Base-by-base conservation (phyloP, 2,329 filamentous ascomycete species). In the Claviceps arundinis region DNA sequence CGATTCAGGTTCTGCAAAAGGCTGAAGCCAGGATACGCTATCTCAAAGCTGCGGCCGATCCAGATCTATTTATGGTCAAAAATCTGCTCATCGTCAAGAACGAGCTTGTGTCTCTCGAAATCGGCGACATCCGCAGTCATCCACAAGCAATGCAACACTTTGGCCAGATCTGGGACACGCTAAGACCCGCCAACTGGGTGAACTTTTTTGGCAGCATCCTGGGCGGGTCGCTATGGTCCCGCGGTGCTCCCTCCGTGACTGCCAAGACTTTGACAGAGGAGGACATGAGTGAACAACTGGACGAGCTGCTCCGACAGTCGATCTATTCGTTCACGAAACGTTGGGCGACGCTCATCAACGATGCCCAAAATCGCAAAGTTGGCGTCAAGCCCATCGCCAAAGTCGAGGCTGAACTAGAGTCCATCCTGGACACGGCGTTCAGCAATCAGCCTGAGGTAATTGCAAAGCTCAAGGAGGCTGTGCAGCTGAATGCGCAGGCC, bases 81-180 rank as follows among this genome's bases (percentile, higher is more conserved):
- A 95, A 98, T 64, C 77, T 98, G 2, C 84, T 98, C 48, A 84
- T 96, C 48, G 79, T 98, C 50, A 97, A 97, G 68, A 94, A 96
- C 64, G 88, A 96, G 65, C 86, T 98, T 50, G 83, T 98, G 26
- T 90, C 90, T 9, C 89, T 98, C 56, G 93, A 98, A 69, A 96
- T 98, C 58, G 90, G 80, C 50, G 80, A 83, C 57, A 75, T 81
- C 16, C 72, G 79, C 54, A 76, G 75, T 52, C 72, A 77, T 45
- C 55, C 63, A 13, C 54, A 59, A 26, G 65, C 67, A 5, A 75
- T 80, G 71, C 78, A 82, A 58, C 80, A 84, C 60, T 83, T 84
- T 60, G 69, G 74, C 16, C 78, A 78, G 55, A 82, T 84, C 42
- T 84, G 80, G 80, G 78, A 82, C 50, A 78, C 78, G 0, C 71